Conservation (phyloP, 2,329 filamentous ascomycete genomes). For the Podosphaera xanthii region DNA sequence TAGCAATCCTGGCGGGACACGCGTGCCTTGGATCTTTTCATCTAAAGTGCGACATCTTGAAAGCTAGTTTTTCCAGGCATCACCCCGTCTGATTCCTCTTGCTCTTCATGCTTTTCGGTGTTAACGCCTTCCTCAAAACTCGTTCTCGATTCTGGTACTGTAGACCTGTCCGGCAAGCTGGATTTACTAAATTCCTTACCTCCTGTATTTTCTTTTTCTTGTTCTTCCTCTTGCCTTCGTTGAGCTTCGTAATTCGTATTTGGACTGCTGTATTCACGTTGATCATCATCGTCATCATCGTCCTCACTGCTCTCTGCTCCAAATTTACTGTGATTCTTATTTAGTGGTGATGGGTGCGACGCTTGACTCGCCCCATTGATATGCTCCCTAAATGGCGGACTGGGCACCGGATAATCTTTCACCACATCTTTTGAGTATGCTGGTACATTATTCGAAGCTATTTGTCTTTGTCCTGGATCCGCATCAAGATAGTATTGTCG, state of each 20-base stretch:
- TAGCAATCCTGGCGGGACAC: not conserved
- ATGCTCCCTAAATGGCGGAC: slow-evolving; percentile 6
- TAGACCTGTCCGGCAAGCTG: not conserved
- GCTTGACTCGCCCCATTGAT: slow-evolving; percentile 11
- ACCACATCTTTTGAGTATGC: slow-evolving; percentile 6
- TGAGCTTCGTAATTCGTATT: not conserved
- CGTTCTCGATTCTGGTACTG: not conserved
- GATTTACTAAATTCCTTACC: not conserved
- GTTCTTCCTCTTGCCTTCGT: slow-evolving; percentile 27
- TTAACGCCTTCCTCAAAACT: not conserved
- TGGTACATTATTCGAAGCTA: slow-evolving; percentile 7
- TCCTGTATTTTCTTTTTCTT: slow-evolving; percentile 18
- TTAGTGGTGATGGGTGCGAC: slow-evolving; percentile 14
- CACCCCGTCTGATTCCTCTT: slow-evolving; percentile 17
- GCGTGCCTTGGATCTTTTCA: not conserved
- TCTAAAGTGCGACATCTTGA: slow-evolving; percentile 36
- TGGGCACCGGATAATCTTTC: slow-evolving; percentile 6
- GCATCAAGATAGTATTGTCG: slow-evolving; percentile 92
- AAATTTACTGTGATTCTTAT: slow-evolving; percentile 11
- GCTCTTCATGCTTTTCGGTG: slow-evolving; percentile 9
- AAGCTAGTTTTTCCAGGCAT: slow-evolving; percentile 35
- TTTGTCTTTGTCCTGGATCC: slow-evolving; percentile 22
- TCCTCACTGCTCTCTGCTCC: slow-evolving; percentile 9
- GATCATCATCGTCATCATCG: slow-evolving; percentile 7
- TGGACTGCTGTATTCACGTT: slow-evolving; percentile 6